Conservation (phyloP, 208 protist species). For the Borovskyia barvae region DNA sequence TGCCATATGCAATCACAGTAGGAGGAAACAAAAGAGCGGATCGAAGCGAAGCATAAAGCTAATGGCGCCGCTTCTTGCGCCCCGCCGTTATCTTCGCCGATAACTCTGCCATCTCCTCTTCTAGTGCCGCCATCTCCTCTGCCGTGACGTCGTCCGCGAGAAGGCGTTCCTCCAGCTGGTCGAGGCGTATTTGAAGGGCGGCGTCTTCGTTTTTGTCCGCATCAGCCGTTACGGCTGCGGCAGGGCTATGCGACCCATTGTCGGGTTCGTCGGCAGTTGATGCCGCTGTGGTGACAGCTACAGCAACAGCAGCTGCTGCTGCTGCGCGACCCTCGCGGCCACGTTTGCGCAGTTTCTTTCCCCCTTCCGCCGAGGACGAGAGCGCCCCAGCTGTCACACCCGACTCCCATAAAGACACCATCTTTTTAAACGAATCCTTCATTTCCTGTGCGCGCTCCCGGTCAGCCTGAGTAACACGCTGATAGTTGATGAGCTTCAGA, state of each 20-base stretch:
- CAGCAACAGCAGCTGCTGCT: slow-evolving; percentile 11
- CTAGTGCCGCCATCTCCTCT: slow-evolving; percentile 68
- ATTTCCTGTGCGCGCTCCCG: slow-evolving; percentile 21
- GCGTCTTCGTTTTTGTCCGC: slow-evolving; percentile 21
- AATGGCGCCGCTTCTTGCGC: slow-evolving; percentile 16
- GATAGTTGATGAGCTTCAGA: slow-evolving; percentile 83
- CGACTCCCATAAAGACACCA: slow-evolving; percentile 33
- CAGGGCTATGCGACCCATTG: neutral
- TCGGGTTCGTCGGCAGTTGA: neutral
- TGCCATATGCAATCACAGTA: too few species aligned
- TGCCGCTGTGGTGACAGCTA: neutral
- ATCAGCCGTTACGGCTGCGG: neutral
- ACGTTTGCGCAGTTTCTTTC: slow-evolving; percentile 75
- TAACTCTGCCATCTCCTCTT: slow-evolving; percentile 79
- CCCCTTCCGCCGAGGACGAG: slow-evolving; percentile 4
- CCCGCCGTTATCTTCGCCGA: slow-evolving; percentile 30
- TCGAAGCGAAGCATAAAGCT: too few species aligned
- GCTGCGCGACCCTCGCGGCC: slow-evolving; percentile 60
- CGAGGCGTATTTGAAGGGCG: slow-evolving; percentile 45
- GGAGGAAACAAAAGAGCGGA: too few species aligned
- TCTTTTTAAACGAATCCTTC: slow-evolving; percentile 41
- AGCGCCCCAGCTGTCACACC: neutral
- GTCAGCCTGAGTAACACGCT: slow-evolving; percentile 70
- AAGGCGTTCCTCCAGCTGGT: slow-evolving; percentile 68
- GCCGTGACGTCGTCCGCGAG: slow-evolving; percentile 65